Conservation (phyloP, 163 green algal genomes). For the Scenedesmus sp. region DNA sequence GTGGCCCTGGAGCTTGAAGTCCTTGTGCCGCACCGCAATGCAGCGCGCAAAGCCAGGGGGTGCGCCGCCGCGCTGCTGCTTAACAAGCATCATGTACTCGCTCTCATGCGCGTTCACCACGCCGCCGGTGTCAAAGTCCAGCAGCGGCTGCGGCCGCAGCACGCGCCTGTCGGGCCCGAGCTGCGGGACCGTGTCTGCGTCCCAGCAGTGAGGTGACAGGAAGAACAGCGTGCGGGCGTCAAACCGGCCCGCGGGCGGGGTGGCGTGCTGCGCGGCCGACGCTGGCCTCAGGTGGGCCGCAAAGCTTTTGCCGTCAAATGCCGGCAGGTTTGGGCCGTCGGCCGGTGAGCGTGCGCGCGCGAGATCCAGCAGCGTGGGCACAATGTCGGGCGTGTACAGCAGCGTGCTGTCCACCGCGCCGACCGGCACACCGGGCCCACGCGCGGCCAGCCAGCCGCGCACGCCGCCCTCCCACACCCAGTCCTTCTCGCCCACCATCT, state of each 20-base stretch:
- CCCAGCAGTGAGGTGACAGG: conserved; percentile 14
- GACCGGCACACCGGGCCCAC: conserved; percentile 1
- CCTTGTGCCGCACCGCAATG: background rate
- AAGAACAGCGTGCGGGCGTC: background rate
- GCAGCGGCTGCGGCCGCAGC: background rate
- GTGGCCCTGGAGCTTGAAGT: background rate
- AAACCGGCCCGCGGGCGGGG: too few species aligned
- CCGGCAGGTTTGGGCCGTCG: too few species aligned
- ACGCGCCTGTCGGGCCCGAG: conserved; percentile 19
- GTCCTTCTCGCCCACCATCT: conserved; percentile 19
- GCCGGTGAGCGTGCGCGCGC: too few species aligned
- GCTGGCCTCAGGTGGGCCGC: too few species aligned
- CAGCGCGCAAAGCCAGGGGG: conserved; percentile 1
- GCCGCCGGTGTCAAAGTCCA: conserved; percentile 16
- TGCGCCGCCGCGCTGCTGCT: background rate
- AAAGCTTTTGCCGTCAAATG: too few species aligned
- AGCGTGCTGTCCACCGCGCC: conserved; percentile 3
- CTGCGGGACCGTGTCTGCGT: conserved; percentile 1
- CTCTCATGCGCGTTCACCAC: background rate
- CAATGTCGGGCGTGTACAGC: background rate
- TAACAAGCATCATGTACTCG: background rate
- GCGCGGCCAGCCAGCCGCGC: conserved; percentile 1
- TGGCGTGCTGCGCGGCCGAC: too few species aligned
- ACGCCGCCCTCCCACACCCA: conserved; percentile 8
- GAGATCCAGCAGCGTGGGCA: conserved; percentile 11